These are phyloP conservation scores for Datura wrightii DNA, from an alignment of 257 asterid species.

Conservation along the genomic window DNA sequence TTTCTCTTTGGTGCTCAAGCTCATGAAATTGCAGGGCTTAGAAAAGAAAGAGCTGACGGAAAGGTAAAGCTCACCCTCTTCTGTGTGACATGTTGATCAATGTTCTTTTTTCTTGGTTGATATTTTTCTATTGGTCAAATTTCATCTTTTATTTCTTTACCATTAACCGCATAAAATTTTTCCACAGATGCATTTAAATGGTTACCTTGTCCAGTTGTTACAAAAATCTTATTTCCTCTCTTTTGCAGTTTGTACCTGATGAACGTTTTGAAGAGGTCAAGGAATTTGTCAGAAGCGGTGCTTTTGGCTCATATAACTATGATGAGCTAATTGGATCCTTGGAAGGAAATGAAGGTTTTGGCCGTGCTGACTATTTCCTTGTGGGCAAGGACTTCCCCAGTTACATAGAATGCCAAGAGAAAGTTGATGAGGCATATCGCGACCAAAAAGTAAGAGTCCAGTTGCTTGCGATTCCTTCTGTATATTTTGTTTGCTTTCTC, in stretches of 20 bases:
- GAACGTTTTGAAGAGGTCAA: slow-evolving; percentile 73
- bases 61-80: slow-evolving; percentile 48
- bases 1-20: slow-evolving; percentile 93
- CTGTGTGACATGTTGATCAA: slow-evolving; percentile 14
- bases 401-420: slow-evolving; percentile 87
- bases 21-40: slow-evolving; percentile 74
- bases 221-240: not conserved
- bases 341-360: slow-evolving; percentile 90
- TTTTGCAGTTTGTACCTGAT: slow-evolving; percentile 75
- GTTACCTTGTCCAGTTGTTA: not conserved
- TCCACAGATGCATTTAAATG: slow-evolving; percentile 14
- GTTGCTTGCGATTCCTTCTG: not conserved
- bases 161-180: not conserved
- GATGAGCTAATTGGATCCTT: slow-evolving; percentile 69
- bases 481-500: slow-evolving; percentile 9
- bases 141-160: not conserved
- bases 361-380: slow-evolving; percentile 84
- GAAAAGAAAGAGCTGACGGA: slow-evolving; percentile 85
- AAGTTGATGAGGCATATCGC: slow-evolving; percentile 75
- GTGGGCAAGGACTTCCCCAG: slow-evolving; percentile 93
- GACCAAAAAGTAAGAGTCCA: slow-evolving; percentile 60
- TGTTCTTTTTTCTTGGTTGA: slow-evolving; percentile 21
- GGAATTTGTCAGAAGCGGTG: slow-evolving; percentile 67
- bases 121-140: not conserved
- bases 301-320: slow-evolving; percentile 65